These are phyloP conservation scores for Phytophthora macrochlamydospora DNA, from an alignment of 352 stramenopile genomes.

Conservation along the genomic window DNA sequence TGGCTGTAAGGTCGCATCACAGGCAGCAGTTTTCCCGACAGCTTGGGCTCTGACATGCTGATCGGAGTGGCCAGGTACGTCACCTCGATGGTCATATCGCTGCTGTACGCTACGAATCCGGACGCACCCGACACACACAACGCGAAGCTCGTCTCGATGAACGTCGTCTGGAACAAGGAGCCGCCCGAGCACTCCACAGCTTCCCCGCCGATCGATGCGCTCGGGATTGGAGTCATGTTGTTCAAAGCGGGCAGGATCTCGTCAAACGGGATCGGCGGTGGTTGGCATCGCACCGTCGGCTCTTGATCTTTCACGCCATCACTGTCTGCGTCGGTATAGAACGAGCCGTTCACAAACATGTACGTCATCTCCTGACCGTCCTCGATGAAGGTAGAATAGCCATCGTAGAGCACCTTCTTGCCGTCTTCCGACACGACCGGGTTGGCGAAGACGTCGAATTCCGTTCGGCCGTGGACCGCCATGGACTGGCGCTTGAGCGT, in stretches of 20 bases:
- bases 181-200: constrained; percentile 9
- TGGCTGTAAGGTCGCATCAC: too few relatives aligned
- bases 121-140: too few relatives aligned
- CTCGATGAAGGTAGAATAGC: constrained; percentile 8
- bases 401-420: too few relatives aligned
- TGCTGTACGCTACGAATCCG: neutral
- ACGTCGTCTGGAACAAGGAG: too few relatives aligned
- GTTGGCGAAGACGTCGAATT: too few relatives aligned
- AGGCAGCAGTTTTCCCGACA: neutral
- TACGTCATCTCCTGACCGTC: constrained; percentile 28
- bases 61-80: constrained; percentile 1
- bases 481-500: too few relatives aligned
- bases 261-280: constrained; percentile 22
- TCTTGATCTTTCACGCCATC: neutral
- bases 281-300: constrained; percentile 18
- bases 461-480: too few relatives aligned
- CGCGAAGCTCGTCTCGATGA: too few relatives aligned
- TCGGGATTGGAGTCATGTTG: neutral
- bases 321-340: constrained; percentile 7
- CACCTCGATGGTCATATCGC: constrained; percentile 22
- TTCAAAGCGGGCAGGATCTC: constrained; percentile 27
- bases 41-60: neutral
- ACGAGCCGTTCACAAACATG: constrained; percentile 23
- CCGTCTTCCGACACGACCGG: too few relatives aligned
- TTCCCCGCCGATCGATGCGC: neutral